Evolutionary conservation across 192 early-diverging fungal genomes (phyloP).

Genomic region (Entomortierella chlamydospora): DNA sequence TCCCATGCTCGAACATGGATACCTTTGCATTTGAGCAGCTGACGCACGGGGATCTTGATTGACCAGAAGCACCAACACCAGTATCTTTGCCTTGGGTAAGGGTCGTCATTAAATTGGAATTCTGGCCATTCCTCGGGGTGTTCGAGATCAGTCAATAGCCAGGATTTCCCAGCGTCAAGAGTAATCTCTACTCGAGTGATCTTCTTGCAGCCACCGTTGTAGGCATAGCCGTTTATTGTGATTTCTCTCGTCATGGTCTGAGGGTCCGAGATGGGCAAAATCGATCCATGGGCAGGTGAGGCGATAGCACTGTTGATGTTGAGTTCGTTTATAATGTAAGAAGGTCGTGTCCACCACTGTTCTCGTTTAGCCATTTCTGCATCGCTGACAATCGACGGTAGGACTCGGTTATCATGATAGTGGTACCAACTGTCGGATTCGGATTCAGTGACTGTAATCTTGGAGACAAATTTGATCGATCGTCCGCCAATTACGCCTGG

Average conservation of each 20-base stretch:
- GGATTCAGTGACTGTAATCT: constrained; percentile 65
- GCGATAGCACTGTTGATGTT: constrained; percentile 85
- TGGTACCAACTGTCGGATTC: constrained; percentile 81
- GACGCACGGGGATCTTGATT: constrained; percentile 44
- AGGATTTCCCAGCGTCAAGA: constrained; percentile 84
- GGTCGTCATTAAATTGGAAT: neutral
- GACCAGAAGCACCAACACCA: constrained; percentile 80
- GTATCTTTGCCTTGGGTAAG: constrained; percentile 49
- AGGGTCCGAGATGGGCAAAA: constrained; percentile 12
- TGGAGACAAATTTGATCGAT: constrained; percentile 81
- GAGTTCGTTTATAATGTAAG: constrained; percentile 80
- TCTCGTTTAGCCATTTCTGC: constrained; percentile 61
- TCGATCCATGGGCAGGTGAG: constrained; percentile 68
- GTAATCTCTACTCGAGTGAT: constrained; percentile 85
- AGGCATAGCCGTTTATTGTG: constrained; percentile 81
- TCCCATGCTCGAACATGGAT: constrained; percentile 75
- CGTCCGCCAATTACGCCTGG: constrained; percentile 92
- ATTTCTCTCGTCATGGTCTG: constrained; percentile 19
- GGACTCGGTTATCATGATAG: constrained; percentile 85
- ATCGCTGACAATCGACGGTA: constrained; percentile 76
- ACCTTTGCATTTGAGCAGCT: constrained; percentile 59
- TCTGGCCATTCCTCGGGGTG: constrained; percentile 52
- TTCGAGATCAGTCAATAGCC: constrained; percentile 73
- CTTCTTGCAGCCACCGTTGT: constrained; percentile 78
- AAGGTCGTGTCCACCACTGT: constrained; percentile 63